Percentiles rank a stretch among this genome's conserved stretches.
These are phyloP conservation scores for Anethum foeniculum DNA, from an alignment of 140 eudicot genomes.

Conservation along the genomic window DNA sequence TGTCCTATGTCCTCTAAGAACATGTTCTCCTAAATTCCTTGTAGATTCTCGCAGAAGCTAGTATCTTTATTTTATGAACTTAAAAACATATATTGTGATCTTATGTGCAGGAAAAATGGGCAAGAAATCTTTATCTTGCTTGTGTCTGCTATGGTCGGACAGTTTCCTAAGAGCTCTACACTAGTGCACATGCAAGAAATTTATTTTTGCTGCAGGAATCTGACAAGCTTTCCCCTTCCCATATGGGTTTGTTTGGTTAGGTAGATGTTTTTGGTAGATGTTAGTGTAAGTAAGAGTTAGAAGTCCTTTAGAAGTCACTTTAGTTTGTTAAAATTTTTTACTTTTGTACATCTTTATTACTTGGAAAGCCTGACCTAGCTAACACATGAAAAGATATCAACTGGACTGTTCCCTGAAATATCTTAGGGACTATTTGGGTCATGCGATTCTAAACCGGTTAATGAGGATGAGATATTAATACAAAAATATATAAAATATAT, in stretches of 20 bases:
- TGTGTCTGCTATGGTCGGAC: constrained; percentile 77
- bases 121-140: constrained; percentile 67
- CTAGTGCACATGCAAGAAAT: background rate
- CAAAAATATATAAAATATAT: too few species aligned
- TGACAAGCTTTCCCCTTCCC: background rate
- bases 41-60: background rate
- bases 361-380: too few species aligned
- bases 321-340: background rate
- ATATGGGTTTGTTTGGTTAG: background rate
- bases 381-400: too few species aligned
- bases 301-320: background rate
- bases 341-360: background rate
- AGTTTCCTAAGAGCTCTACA: constrained; percentile 33
- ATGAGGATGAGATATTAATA: background rate
- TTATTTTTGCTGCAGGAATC: background rate
- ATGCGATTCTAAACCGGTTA: background rate
- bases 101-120: constrained; percentile 72
- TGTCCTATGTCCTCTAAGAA: background rate
- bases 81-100: background rate
- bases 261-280: background rate
- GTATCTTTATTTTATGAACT: background rate
- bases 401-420: too few species aligned
- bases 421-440: background rate
- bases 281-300: background rate
- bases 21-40: background rate